Evolutionary conservation across 495 filamentous ascomycete species (phyloP), one percentile per base, ranked within the genome.

Genomic region (Parathielavia hyrcaniae): DNA sequence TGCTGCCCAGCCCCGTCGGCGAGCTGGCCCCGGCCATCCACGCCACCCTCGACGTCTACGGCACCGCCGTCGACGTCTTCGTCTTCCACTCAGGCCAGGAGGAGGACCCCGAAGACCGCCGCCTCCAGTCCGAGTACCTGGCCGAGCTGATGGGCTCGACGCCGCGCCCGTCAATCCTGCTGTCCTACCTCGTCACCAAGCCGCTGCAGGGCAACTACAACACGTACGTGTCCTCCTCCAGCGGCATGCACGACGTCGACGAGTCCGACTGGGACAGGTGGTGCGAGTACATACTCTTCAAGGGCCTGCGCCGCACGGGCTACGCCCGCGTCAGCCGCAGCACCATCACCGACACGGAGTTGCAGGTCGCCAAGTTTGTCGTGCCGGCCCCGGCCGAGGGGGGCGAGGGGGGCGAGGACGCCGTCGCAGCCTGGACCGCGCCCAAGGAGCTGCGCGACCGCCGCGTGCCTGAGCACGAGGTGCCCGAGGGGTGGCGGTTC

Each of bases 51-150:
- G 90, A 97, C 67, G 83, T 88, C 61, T 97, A 99, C 68, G 95
- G 90, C 26, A 84, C 90, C 68, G 73, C 87, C 63, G 79, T 97
- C 36, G 95, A 99, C 63, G 89, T 97, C 6, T 87, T 97, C 54
- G 93, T 99, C 53, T 99, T 99, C 83, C 95, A 99, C 74, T 97
- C 93, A 13, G 95, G 95, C 19, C 95, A 99, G 68, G 95, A 99
- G 71, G 95, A 99, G 70, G 95, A 99, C 63, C 85, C 85, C 0
- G 92, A 97, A 64, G 95, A 99, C 64, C 85, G 95, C 57, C 83
- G 90, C 22, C 81, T 93, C 48, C 95, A 99, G 76, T 79, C 83
- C 4, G 84, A 91, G 68, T 97, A 96, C 66, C 78, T 99, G 13
- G 81, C 93, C 3, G 81, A 90, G 54, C 73, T 97, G 51, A 97